Evolutionary conservation across 2,329 filamentous ascomycete genomes (phyloP).

Genomic region (Pseudogymnoascus sp.): DNA sequence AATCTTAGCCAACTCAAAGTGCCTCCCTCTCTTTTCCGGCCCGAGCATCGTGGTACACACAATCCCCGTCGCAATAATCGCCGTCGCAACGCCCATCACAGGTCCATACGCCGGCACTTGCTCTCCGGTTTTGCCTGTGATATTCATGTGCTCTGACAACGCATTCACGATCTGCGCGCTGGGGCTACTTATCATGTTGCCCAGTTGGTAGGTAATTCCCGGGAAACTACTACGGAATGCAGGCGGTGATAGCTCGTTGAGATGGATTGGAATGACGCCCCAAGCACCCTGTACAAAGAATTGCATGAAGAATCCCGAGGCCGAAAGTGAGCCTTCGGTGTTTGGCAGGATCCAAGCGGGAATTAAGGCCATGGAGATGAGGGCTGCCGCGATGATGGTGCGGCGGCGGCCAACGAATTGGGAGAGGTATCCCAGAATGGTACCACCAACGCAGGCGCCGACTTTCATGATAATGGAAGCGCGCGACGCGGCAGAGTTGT

Average conservation of each 20-base stretch:
- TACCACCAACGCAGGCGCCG: conserved; percentile 60
- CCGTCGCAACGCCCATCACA: conserved; percentile 68
- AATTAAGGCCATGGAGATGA: conserved; percentile 60
- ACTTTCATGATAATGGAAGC: conserved; percentile 78
- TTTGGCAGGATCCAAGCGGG: conserved; percentile 72
- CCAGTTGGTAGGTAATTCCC: conserved; percentile 62
- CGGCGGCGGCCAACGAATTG: conserved; percentile 62
- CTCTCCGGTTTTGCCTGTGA: conserved; percentile 48
- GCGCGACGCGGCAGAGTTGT: conserved; percentile 57
- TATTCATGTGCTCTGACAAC: conserved; percentile 55
- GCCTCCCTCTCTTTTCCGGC: conserved; percentile 64
- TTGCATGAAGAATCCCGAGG: conserved; percentile 74
- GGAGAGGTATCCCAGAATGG: conserved; percentile 56
- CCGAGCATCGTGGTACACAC: conserved; percentile 52
- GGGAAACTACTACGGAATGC: conserved; percentile 62
- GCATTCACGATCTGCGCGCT: conserved; percentile 72
- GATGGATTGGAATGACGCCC: conserved; percentile 59
- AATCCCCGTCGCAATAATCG: conserved; percentile 67
- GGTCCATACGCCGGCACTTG: conserved; percentile 64
- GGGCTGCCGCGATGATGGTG: conserved; percentile 55
- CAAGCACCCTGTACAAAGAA: conserved; percentile 70
- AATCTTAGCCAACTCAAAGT: conserved; percentile 56
- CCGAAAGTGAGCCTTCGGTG: conserved; percentile 57
- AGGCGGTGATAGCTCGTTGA: conserved; percentile 62
- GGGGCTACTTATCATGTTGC: conserved; percentile 65